A percentile compares a stretch with the other conserved stretches of the same genome.
Conservation (phyloP, 1,139 yeast genomes). For the Geotrichum bryndzae region DNA sequence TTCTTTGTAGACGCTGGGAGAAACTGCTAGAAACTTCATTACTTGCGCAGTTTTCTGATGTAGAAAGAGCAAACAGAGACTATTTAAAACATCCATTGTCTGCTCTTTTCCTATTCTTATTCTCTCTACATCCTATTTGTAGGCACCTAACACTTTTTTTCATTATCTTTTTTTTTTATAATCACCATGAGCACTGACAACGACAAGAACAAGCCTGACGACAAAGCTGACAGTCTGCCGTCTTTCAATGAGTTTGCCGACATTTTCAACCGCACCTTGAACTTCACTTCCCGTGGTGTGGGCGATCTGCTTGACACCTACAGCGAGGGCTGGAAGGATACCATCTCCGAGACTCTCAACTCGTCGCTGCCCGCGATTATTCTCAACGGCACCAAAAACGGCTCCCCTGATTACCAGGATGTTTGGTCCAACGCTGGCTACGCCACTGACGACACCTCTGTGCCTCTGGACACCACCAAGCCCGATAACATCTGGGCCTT, state of each 20-base stretch:
- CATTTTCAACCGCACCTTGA: background rate
- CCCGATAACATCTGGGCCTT: conserved; percentile 38
- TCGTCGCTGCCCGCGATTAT: conserved; percentile 12
- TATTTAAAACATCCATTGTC: too few species aligned
- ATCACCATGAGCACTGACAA: background rate
- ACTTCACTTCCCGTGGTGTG: background rate
- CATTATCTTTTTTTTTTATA: too few species aligned
- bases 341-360: conserved; percentile 3
- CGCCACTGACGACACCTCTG: background rate
- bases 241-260: background rate
- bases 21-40: too few species aligned
- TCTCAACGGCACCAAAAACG: conserved; percentile 1
- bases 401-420: conserved; percentile 1
- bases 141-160: too few species aligned
- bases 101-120: too few species aligned
- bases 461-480: conserved; percentile 12
- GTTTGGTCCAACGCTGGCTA: background rate
- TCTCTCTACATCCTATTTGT: too few species aligned
- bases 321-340: conserved; percentile 5
- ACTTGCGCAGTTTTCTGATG: too few species aligned
- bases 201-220: background rate
- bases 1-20: too few species aligned
- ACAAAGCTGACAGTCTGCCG: background rate
- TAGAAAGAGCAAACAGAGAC: too few species aligned
- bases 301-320: background rate